Evolutionary conservation across 768 basidiomycete species (phyloP).

Genomic region (Amanita jacksonii): DNA sequence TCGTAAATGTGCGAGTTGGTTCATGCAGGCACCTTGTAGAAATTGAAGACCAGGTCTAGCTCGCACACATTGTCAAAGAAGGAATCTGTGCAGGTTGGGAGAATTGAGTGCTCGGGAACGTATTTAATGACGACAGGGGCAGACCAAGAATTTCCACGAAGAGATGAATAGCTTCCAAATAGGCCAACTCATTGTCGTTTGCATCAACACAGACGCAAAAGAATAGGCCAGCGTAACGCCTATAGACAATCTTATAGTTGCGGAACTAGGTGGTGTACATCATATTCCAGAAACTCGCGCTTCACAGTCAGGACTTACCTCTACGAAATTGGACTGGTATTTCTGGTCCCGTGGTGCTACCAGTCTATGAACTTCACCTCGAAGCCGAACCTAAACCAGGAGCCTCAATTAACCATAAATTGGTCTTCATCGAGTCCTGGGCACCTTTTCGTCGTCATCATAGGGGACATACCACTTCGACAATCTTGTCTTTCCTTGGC

Average conservation of each 20-base stretch:
- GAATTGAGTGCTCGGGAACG: too few species aligned
- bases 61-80: constrained; percentile 99
- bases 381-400: constrained; percentile 66
- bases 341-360: constrained; percentile 97
- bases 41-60: constrained; percentile 96
- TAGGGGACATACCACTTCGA: constrained; percentile 99
- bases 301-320: constrained; percentile 44
- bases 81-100: too few species aligned
- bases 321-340: constrained; percentile 98
- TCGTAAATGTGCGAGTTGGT: neutral
- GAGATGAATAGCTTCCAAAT: constrained; percentile 94
- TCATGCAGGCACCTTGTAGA: constrained; percentile 67
- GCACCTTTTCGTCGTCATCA: constrained; percentile 97
- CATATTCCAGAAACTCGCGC: constrained; percentile 6
- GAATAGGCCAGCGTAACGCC: constrained; percentile 95
- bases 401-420: too few species aligned
- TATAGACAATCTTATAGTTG: constrained; percentile 95
- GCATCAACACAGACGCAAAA: constrained; percentile 97
- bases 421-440: too few species aligned
- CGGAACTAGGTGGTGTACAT: constrained; percentile 56
- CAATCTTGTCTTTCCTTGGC: constrained; percentile 94
- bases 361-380: constrained; percentile 93
- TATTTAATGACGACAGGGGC: constrained; percentile 17
- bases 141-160: constrained; percentile 95
- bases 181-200: constrained; percentile 96